Conservation (phyloP, 176 grass and related monocot genomes). For the Bolboschoenus planiculmis region DNA sequence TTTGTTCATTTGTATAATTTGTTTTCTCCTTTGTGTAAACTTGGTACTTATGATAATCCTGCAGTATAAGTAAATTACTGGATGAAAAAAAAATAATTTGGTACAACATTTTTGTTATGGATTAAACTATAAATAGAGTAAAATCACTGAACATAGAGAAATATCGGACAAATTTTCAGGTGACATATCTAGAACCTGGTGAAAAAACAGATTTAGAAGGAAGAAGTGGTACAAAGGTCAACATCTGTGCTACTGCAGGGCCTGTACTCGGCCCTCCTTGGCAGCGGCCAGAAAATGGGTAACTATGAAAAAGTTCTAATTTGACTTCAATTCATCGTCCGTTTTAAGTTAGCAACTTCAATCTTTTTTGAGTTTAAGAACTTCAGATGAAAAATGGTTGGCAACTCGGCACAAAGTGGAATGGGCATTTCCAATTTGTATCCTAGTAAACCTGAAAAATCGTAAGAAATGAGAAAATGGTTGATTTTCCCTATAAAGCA, state of each 20-base stretch:
- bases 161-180: constrained; percentile 20
- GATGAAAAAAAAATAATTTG: neutral
- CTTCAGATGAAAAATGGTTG: neutral
- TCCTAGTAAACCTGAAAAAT: neutral
- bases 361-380: neutral
- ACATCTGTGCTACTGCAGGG: constrained; percentile 58
- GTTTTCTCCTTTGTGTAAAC: neutral
- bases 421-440: neutral
- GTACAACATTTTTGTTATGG: neutral
- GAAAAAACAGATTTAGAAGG: constrained; percentile 36
- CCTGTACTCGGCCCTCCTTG: constrained; percentile 79
- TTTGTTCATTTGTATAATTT: constrained; percentile 8
- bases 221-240: constrained; percentile 17
- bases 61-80: neutral
- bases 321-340: neutral
- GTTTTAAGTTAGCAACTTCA: neutral
- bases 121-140: neutral
- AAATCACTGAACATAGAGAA: neutral
- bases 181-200: constrained; percentile 80
- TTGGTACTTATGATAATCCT: neutral
- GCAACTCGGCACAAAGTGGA: neutral
- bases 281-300: constrained; percentile 94
- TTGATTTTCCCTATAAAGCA: neutral
- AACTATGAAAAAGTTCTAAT: neutral
- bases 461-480: too few species aligned